phyloP scores from a whole-genome alignment of 108 stramenopile genomes.

The Bacterosira constricta region DNA sequence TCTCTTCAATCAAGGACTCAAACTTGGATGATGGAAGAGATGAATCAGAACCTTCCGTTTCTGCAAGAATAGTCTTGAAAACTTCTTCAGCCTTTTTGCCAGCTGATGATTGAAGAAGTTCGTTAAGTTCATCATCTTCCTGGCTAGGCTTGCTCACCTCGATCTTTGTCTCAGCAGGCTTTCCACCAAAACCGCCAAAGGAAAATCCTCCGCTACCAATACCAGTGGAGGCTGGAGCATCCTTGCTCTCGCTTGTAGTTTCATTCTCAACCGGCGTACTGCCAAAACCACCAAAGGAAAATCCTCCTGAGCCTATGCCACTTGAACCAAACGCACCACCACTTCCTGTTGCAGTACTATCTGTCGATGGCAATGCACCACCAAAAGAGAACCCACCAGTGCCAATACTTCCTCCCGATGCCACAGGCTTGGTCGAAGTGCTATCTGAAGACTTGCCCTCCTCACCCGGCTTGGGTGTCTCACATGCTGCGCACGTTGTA shows the following conservation, averaged over 20 bases:
- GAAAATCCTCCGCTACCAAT: conserved; percentile 13
- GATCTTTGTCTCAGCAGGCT: not conserved
- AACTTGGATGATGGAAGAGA: conserved; percentile 53
- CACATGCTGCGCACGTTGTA: conserved; percentile 77
- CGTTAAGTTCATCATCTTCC: not conserved
- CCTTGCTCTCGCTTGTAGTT: conserved; percentile 10
- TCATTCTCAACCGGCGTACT: not conserved
- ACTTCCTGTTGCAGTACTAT: not conserved
- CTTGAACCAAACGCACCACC: conserved; percentile 19
- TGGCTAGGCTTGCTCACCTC: not conserved
- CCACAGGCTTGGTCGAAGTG: conserved; percentile 10
- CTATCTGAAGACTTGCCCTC: conserved; percentile 26
- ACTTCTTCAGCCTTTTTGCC: conserved; percentile 39
- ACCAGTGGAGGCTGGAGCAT: not conserved
- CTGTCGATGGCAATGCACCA: conserved; percentile 1
- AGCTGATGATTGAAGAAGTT: conserved; percentile 8
- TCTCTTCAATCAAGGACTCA: conserved; percentile 73
- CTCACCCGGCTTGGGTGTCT: conserved; percentile 71
- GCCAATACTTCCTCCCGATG: conserved; percentile 53
- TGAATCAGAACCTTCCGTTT: conserved; percentile 25
- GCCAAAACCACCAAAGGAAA: conserved; percentile 55
- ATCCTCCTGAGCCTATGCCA: conserved; percentile 60
- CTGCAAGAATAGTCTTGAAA: conserved; percentile 61
- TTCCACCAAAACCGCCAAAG: not conserved
- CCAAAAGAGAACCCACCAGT: conserved; percentile 66